Base-by-base conservation (phyloP, 768 basidiomycete genomes). In the Lepiota brunneoincarnata region DNA sequence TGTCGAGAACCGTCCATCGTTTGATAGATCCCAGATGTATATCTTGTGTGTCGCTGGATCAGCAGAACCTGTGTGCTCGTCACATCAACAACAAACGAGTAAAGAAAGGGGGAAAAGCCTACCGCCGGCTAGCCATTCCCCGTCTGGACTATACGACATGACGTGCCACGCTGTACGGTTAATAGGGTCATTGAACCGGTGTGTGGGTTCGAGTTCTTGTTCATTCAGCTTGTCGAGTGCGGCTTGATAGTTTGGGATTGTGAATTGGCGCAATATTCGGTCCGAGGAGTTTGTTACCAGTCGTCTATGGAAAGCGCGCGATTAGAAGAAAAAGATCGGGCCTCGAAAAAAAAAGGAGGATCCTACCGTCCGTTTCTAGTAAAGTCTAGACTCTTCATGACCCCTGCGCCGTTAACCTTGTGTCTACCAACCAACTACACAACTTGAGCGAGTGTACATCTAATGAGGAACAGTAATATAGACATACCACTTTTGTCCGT, bases 231-330 rank as follows among this genome's bases (percentile, higher is more conserved):
- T 50, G 49, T 49, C 2, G 53, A 58, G 9, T 51, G 55, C 23
- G 50, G 58, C 31, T 61, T 54, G 26, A 58, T 91, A 86, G 17
- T 65, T 64, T 2, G 88, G 85, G n/a, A 93, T 72, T 15, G 76
- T 83, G 71, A 96, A 89, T 69, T 90, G 89, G 26, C 97, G 84
- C 21, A 99, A 80, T 0, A 84, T 90, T 44, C 97, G 87, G 67
- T 99, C 97, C n/a, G 91, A 87, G 0, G 95, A 95, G 65, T 97
- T 98, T 23, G 91, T 89, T 10, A 93, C 87, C 15, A 98, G 73
- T 40, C 88, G 83, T 44, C 92, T 75, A 63, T 34, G 21, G 9
- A 40, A 15, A 41, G 14, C 34, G 39, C 43, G 35, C 43, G 14
- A 40, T 31, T 14, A 11, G 41, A 24, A 37, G 31, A 50, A 15